Percentiles rank a stretch among this genome's conserved stretches.
These are phyloP conservation scores for Suillus subalutaceus DNA, from an alignment of 768 basidiomycete species.

Conservation along the genomic window DNA sequence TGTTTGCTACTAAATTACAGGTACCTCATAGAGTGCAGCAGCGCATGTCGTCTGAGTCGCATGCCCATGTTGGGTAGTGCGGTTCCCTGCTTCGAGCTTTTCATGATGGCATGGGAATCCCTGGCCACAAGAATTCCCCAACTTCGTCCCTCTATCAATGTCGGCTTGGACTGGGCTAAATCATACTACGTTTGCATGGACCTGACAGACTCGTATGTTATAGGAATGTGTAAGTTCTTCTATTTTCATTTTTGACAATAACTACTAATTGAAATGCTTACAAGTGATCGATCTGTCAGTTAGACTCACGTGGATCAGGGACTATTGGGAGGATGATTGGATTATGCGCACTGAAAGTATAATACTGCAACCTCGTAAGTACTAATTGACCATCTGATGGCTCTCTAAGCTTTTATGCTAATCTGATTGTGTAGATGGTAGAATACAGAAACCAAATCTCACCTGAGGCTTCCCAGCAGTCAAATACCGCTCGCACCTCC, in stretches of 20 bases:
- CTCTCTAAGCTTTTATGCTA: not conserved
- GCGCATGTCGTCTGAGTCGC: not conserved
- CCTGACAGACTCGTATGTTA: not conserved
- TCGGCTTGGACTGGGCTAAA: conserved; percentile 1
- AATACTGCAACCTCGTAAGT: not conserved
- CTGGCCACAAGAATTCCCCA: not conserved
- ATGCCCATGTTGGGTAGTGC: not conserved
- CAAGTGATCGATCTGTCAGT: conserved; percentile 3
- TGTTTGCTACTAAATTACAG: not conserved
- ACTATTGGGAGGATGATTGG: not conserved
- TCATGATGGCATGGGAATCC: conserved; percentile 5
- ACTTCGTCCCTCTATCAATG: not conserved
- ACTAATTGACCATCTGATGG: not conserved
- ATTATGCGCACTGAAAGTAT: not conserved
- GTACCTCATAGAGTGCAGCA: conserved; percentile 9
- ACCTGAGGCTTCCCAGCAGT: not conserved
- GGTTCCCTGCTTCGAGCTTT: not conserved
- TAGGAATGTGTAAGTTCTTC: conserved; percentile 3
- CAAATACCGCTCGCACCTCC: not conserved
- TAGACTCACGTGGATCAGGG: not conserved
- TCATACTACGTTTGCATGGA: conserved; percentile 4
- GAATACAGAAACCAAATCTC: not conserved
- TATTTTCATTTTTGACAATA: not conserved
- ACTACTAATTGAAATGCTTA: not conserved
- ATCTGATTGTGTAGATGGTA: not conserved